Conservation (phyloP, 306 rosid species). For the Castanospermum australe region DNA sequence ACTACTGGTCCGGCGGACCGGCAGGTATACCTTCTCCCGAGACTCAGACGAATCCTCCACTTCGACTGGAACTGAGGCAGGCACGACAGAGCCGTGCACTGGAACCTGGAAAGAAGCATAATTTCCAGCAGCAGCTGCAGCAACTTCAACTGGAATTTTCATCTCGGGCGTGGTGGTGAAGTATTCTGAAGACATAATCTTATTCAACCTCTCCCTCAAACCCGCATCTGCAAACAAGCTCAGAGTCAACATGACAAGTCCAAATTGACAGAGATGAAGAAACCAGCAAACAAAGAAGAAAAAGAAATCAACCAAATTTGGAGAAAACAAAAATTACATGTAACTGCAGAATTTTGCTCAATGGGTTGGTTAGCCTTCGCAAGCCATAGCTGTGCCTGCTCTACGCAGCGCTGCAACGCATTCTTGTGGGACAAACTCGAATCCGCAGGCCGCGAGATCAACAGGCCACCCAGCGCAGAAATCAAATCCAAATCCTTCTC, state of each 20-base stretch:
- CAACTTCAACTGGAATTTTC: constrained; percentile 57
- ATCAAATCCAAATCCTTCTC: constrained; percentile 84
- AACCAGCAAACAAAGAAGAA: neutral
- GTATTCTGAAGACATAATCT: constrained; percentile 57
- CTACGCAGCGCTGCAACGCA: constrained; percentile 57
- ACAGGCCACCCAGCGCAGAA: constrained; percentile 41
- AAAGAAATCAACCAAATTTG: neutral
- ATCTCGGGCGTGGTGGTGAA: constrained; percentile 58
- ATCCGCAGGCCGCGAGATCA: constrained; percentile 54
- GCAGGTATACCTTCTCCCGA: too few relatives aligned
- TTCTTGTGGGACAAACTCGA: constrained; percentile 24
- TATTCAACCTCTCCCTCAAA: constrained; percentile 70
- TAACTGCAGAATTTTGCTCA: constrained; percentile 56
- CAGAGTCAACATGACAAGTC: neutral
- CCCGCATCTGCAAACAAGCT: constrained; percentile 52
- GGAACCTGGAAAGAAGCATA: constrained; percentile 76
- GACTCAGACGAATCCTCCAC: constrained; percentile 48
- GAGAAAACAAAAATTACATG: constrained; percentile 59
- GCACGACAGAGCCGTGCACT: constrained; percentile 31
- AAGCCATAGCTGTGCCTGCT: constrained; percentile 88
- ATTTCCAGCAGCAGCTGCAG: constrained; percentile 59
- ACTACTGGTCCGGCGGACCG: constrained; percentile 31
- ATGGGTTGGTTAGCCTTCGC: constrained; percentile 61
- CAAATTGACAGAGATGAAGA: neutral
- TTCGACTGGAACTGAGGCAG: constrained; percentile 36